Evolutionary conservation across 2,329 filamentous ascomycete genomes (phyloP), one percentile per base, ranked within the genome.

Genomic region (Ceratocystis papillata): DNA sequence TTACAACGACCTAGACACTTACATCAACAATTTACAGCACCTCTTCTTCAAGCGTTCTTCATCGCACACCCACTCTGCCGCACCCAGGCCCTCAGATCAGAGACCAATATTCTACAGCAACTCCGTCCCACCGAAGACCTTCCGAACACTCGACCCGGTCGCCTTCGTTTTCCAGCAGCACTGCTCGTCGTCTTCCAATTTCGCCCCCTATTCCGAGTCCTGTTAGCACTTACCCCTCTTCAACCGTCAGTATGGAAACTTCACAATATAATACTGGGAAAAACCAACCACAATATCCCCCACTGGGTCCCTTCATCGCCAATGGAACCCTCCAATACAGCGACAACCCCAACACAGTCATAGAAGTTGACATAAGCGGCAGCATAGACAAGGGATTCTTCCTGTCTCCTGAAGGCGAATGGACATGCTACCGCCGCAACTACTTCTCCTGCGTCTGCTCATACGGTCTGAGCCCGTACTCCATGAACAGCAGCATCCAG

Each of bases 351-450:
- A 69, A 70, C 5, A 77, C 78, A 1, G 77, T 79, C 0, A 80
- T 94, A 70, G 86, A 85, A 69, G 81, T 88, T 22, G 87, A 89
- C 15, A 89, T 96, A 69, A 81, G 86, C 37, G 89, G 89, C 45
- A 87, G 85, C 71, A 90, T 96, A 68, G 89, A 95, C 74, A 95
- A 96, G 71, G 91, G 91, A 0, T 95, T 96, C 76, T 96, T 96
- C 73, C 78, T 86, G 45, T 82, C 82, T 2, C 63, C 57, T n/a
- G 91, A 95, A 65, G 81, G 83, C 20, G 89, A 92, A 71, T 96
- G 90, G 90, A 96, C 91, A 0, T 96, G 91, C 76, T 96, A 96
- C 73, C 82, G 91, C 44, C 83, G 92, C 55, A 96, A 96, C 74
- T 96, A 96, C 76, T 94, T 96, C 73, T 87, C 89, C 0, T 90